Evolutionary conservation across 768 basidiomycete genomes (phyloP).

Genomic region (Leucocoprinus birnbaumii): DNA sequence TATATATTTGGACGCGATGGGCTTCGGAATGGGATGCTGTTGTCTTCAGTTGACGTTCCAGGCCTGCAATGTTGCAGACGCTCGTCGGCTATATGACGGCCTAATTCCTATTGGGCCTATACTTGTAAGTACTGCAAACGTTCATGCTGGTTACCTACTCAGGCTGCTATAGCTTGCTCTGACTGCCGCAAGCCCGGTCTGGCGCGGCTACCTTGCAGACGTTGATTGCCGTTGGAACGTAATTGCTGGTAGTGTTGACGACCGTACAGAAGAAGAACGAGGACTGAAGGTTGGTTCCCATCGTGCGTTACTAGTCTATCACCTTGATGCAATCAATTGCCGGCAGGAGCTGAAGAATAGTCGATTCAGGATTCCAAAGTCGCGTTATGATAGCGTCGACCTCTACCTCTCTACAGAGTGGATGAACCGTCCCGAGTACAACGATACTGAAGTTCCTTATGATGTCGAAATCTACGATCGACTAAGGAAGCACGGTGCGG

Average conservation of each 20-base stretch:
- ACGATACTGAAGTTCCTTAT: slow-evolving; percentile 81
- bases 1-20: slow-evolving; percentile 99
- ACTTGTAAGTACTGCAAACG: slow-evolving; percentile 54
- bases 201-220: slow-evolving; percentile 92
- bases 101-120: slow-evolving; percentile 94
- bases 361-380: slow-evolving; percentile 86
- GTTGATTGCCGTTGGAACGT: slow-evolving; percentile 99
- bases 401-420: slow-evolving; percentile 86
- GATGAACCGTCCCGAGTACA: slow-evolving; percentile 91
- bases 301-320: neutral
- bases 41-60: slow-evolving; percentile 98
- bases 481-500: slow-evolving; percentile 71
- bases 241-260: slow-evolving; percentile 97
- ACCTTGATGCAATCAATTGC: slow-evolving; percentile 4
- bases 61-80: slow-evolving; percentile 90
- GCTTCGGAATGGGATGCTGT: slow-evolving; percentile 99
- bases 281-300: slow-evolving; percentile 63
- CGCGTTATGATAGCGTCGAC: slow-evolving; percentile 95
- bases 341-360: slow-evolving; percentile 73
- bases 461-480: slow-evolving; percentile 73
- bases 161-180: slow-evolving; percentile 68
- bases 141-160: slow-evolving; percentile 1
- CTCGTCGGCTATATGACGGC: slow-evolving; percentile 93
- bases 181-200: slow-evolving; percentile 92
- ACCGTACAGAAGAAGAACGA: slow-evolving; percentile 93